Percentiles rank a stretch among this genome's conserved stretches.
Conservation (phyloP, 805 yeast species). For the Starmerella etchellsii region DNA sequence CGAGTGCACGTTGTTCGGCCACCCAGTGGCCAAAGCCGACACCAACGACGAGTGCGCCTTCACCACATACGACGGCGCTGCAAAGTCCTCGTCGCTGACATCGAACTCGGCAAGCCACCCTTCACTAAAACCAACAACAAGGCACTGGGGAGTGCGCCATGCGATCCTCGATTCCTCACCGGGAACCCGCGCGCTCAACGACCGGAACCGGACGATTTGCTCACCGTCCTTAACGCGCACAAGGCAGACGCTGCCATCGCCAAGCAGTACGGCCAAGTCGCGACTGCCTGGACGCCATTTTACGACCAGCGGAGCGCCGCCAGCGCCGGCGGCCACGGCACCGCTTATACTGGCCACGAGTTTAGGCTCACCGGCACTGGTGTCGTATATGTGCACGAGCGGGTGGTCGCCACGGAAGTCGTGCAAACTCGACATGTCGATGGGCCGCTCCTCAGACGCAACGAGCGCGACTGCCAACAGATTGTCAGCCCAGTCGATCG, state of each 20-base stretch:
- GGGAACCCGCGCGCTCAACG: background rate
- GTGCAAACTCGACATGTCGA: slow-evolving; percentile 24
- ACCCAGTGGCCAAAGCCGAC: slow-evolving; percentile 27
- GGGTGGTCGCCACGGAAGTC: background rate
- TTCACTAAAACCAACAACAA: slow-evolving; percentile 45
- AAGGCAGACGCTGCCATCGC: slow-evolving; percentile 45
- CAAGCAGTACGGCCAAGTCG: slow-evolving; percentile 39
- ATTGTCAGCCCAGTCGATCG: slow-evolving; percentile 8
- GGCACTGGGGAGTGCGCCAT: slow-evolving; percentile 32
- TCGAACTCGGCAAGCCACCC: slow-evolving; percentile 51
- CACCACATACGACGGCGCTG: slow-evolving; percentile 29
- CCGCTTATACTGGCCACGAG: background rate
- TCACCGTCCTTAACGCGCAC: background rate
- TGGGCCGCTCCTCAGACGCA: slow-evolving; percentile 24
- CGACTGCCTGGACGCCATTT: slow-evolving; percentile 27
- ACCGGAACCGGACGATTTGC: slow-evolving; percentile 23
- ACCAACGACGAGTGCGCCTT: slow-evolving; percentile 33
- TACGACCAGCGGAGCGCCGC: slow-evolving; percentile 7
- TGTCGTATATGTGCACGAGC: slow-evolving; percentile 2
- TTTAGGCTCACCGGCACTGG: background rate
- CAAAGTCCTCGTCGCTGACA: slow-evolving; percentile 20
- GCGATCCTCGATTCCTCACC: slow-evolving; percentile 32
- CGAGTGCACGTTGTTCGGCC: slow-evolving; percentile 28
- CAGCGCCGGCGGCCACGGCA: background rate
- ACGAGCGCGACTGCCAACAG: slow-evolving; percentile 18